Conservation (phyloP, 441 rosid genomes). For the Gossypium gossypioides region DNA sequence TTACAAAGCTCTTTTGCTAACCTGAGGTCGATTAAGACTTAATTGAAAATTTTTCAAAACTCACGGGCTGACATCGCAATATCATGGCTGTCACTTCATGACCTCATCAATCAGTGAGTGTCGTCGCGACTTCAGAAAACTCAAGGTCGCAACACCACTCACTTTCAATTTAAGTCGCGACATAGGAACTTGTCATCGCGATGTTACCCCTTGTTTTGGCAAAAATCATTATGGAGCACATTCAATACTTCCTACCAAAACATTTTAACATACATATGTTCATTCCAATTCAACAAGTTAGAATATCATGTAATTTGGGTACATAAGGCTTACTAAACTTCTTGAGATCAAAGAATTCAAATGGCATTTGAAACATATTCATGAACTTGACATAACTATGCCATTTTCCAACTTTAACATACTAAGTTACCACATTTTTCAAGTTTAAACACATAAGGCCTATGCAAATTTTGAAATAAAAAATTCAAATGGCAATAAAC, state of each 20-base stretch:
- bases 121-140: background rate
- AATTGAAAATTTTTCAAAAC: background rate
- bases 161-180: background rate
- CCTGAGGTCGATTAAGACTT: background rate
- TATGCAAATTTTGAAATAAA: background rate
- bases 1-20: no score
- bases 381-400: background rate
- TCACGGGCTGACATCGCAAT: background rate
- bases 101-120: background rate
- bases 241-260: background rate
- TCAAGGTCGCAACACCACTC: background rate
- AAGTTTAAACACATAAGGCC: background rate
- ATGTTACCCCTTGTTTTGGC: background rate
- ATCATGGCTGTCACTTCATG: background rate
- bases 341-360: background rate
- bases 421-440: background rate
- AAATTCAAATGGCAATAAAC: background rate
- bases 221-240: background rate
- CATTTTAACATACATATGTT: background rate
- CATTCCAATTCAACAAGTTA: background rate
- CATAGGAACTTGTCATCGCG: background rate
- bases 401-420: background rate
- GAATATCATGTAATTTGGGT: background rate
- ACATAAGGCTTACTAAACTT: background rate
- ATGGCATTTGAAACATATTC: background rate